Evolutionary conservation across 345 rosid genomes (phyloP).

Genomic region (Salix udensis): DNA sequence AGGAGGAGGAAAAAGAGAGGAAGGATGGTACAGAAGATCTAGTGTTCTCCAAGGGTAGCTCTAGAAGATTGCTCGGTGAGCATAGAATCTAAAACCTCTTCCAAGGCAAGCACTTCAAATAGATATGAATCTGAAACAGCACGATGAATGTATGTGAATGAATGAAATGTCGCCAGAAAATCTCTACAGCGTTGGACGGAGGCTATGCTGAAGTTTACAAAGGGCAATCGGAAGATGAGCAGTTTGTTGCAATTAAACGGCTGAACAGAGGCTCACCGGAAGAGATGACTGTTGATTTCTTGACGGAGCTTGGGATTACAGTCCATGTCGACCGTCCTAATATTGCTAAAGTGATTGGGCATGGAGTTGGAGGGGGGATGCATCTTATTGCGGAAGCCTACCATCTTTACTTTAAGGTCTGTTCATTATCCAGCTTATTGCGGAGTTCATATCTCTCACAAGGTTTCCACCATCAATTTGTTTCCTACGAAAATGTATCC

Average conservation of each 20-base stretch:
- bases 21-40: background rate
- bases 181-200: constrained; percentile 24
- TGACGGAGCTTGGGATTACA: constrained; percentile 86
- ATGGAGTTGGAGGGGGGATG: constrained; percentile 96
- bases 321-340: constrained; percentile 94
- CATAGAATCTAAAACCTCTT: constrained; percentile 36
- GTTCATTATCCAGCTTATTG: constrained; percentile 9
- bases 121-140: constrained; percentile 18
- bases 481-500: constrained; percentile 3
- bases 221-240: constrained; percentile 61
- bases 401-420: constrained; percentile 78
- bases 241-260: constrained; percentile 64
- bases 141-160: too few species aligned
- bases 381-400: constrained; percentile 68
- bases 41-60: constrained; percentile 16
- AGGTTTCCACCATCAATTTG: background rate
- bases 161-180: too few species aligned
- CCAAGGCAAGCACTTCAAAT: constrained; percentile 7
- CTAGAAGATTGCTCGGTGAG: constrained; percentile 35
- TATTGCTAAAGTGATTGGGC: constrained; percentile 79
- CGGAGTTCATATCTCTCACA: background rate
- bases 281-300: constrained; percentile 77
- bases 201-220: constrained; percentile 89
- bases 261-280: constrained; percentile 73
- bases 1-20: background rate